Evolutionary conservation across 768 basidiomycete species (phyloP).

Genomic region (Kwoniella bestiolae): DNA sequence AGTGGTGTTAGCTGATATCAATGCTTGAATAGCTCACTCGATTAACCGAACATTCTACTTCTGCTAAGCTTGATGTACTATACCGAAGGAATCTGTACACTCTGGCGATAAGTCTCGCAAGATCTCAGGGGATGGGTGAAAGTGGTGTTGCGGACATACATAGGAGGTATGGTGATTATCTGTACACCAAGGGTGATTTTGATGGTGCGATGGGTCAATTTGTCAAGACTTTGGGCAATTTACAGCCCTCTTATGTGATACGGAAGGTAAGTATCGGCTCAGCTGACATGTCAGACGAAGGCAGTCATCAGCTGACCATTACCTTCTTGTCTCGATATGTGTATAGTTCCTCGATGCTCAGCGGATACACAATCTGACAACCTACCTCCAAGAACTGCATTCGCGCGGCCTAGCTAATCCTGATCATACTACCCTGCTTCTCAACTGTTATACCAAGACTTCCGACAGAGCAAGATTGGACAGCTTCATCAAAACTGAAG

Average conservation of each 20-base stretch:
- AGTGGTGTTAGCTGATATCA: neutral
- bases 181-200: constrained; percentile 87
- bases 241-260: constrained; percentile 94
- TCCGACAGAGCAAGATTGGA: constrained; percentile 87
- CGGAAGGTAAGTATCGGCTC: constrained; percentile 70
- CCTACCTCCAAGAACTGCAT: constrained; percentile 94
- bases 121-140: constrained; percentile 74
- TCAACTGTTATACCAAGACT: constrained; percentile 97
- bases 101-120: constrained; percentile 80
- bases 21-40: constrained; percentile 43
- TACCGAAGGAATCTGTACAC: constrained; percentile 75
- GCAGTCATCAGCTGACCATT: neutral
- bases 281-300: neutral
- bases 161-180: constrained; percentile 83
- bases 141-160: constrained; percentile 84
- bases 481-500: constrained; percentile 87
- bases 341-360: constrained; percentile 92
- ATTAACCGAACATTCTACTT: constrained; percentile 63
- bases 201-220: constrained; percentile 93
- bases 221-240: constrained; percentile 81
- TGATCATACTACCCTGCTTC: constrained; percentile 92
- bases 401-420: constrained; percentile 86
- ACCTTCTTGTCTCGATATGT: constrained; percentile 15
- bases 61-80: constrained; percentile 82
- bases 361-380: constrained; percentile 89